Percentiles rank a stretch among this genome's conserved stretches.
Evolutionary conservation across 257 asterid species (phyloP).

Genomic region (Solanum rostratum): DNA sequence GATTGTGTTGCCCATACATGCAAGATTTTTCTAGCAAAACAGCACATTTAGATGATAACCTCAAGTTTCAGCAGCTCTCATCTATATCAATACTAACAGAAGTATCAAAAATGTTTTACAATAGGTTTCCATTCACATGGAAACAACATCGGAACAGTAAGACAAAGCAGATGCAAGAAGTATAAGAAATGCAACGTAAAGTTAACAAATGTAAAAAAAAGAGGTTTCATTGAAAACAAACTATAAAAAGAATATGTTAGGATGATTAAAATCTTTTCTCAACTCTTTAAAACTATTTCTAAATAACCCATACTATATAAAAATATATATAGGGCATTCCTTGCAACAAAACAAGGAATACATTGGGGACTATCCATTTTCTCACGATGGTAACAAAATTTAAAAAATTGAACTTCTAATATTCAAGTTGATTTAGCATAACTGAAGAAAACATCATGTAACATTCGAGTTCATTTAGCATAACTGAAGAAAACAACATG

Average conservation of each 20-base stretch:
- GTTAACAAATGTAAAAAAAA: not conserved
- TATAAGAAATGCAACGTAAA: not conserved
- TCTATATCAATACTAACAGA: not conserved
- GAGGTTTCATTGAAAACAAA: not conserved
- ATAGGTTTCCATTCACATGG: not conserved
- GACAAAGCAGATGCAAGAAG: not conserved
- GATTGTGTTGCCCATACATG: not conserved
- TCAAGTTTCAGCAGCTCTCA: not conserved
- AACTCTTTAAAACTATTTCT: not conserved
- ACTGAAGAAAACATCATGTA: no score
- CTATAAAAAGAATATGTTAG: not conserved
- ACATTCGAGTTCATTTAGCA: not conserved
- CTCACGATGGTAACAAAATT: not conserved
- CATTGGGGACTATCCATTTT: not conserved
- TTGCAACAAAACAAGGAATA: not conserved
- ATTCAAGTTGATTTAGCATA: no score
- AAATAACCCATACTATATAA: not conserved
- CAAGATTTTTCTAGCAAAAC: not conserved
- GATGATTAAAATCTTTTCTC: not conserved
- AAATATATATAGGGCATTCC: not conserved
- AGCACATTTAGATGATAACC: not conserved
- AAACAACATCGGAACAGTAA: not conserved
- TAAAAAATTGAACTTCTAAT: not conserved
- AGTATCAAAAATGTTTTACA: not conserved
- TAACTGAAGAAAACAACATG: not conserved